A percentile compares a stretch with the other conserved stretches of the same genome.
These are phyloP conservation scores for Leptographium procerum DNA, from an alignment of 2,329 filamentous ascomycete genomes.

Conservation along the genomic window DNA sequence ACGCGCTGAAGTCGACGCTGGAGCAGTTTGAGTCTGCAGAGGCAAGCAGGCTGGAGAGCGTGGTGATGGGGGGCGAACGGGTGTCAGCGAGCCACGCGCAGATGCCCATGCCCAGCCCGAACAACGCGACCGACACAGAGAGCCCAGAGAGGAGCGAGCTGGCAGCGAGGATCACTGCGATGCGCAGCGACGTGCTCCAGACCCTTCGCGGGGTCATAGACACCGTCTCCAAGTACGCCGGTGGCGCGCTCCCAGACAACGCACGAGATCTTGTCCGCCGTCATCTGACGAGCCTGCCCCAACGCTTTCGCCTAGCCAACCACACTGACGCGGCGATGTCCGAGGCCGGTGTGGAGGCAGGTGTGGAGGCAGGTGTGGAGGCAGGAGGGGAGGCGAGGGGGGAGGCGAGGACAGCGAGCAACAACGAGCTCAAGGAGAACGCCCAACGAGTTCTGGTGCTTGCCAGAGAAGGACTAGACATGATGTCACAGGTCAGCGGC, in stretches of 20 bases:
- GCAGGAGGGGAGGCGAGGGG: slow-evolving; percentile 16
- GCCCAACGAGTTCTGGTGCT: slow-evolving; percentile 75
- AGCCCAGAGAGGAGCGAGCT: slow-evolving; percentile 33
- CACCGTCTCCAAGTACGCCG: slow-evolving; percentile 79
- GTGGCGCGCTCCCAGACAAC: slow-evolving; percentile 84
- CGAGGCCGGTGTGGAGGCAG: no score
- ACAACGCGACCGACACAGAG: not conserved
- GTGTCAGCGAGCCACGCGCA: not conserved
- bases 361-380: no score
- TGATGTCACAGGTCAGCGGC: slow-evolving; percentile 83
- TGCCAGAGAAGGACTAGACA: slow-evolving; percentile 82
- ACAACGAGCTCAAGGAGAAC: slow-evolving; percentile 34
- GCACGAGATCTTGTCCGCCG: slow-evolving; percentile 71
- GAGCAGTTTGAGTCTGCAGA: slow-evolving; percentile 64
- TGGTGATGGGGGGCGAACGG: not conserved
- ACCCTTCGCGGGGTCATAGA: slow-evolving; percentile 72
- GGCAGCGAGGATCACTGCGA: slow-evolving; percentile 51
- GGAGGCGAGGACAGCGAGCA: no score
- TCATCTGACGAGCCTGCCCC: slow-evolving; percentile 74
- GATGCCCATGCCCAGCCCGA: not conserved
- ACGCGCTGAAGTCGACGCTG: slow-evolving; percentile 61
- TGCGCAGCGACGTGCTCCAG: slow-evolving; percentile 62
- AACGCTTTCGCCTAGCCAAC: slow-evolving; percentile 62
- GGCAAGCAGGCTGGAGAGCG: not conserved
- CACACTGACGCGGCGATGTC: slow-evolving; percentile 17